Conservation (phyloP, 192 early-diverging fungal species). For the Mortierella claussenii region DNA sequence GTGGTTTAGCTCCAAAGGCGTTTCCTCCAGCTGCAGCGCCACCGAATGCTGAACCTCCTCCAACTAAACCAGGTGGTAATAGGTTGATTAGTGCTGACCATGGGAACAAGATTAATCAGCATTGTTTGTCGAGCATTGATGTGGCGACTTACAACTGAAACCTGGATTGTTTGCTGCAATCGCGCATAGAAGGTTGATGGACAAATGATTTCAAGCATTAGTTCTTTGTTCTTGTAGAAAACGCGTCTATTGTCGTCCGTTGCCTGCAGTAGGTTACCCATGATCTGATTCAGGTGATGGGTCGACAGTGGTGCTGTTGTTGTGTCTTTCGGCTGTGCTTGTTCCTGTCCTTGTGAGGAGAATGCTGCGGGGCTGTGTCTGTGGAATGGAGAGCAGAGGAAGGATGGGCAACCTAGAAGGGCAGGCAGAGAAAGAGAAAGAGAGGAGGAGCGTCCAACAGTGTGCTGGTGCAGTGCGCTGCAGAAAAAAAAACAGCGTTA, state of each 20-base stretch:
- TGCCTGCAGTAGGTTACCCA: conserved; percentile 15
- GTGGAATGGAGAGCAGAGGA: no score
- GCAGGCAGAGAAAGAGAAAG: not conserved
- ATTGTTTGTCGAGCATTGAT: not conserved
- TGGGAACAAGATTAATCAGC: not conserved
- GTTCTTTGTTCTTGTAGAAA: not conserved
- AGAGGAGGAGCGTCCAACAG: not conserved
- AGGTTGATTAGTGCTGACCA: not conserved
- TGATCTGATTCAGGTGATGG: conserved; percentile 1
- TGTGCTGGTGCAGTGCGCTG: no score
- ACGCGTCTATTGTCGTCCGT: conserved; percentile 21
- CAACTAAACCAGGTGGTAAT: not conserved
- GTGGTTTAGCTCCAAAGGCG: conserved; percentile 22
- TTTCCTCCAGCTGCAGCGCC: conserved; percentile 21
- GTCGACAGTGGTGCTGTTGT: not conserved
- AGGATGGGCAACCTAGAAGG: not conserved
- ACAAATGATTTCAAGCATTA: no score
- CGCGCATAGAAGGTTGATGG: no score
- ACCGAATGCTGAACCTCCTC: conserved; percentile 27
- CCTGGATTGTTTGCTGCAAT: conserved; percentile 29
- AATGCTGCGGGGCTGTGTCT: no score
- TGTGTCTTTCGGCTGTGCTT: not conserved
- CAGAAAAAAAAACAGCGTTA: no score
- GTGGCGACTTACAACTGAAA: conserved; percentile 24
- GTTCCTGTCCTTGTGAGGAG: not conserved